A percentile compares a stretch with the other conserved stretches of the same genome.
Evolutionary conservation across 192 early-diverging fungal species (phyloP).

Genomic region (Kickxella alabastrina): DNA sequence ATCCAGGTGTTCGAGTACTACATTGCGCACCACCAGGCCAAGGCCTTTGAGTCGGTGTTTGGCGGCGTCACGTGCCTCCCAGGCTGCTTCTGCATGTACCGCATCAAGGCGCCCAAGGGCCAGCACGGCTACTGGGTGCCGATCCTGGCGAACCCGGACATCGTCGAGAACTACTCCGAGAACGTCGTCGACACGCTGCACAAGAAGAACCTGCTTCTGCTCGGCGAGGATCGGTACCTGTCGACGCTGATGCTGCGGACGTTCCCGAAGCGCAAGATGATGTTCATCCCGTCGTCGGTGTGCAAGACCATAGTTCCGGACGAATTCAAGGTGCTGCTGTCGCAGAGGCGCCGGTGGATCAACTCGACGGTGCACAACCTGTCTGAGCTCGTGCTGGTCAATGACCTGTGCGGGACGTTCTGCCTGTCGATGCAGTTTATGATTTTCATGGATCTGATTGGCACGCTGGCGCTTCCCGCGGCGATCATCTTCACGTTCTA

Average conservation of each 20-base stretch:
- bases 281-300: constrained; percentile 89
- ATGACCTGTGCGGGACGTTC: constrained; percentile 84
- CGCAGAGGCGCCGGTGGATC: constrained; percentile 91
- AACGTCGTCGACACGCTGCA: constrained; percentile 85
- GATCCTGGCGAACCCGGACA: constrained; percentile 77
- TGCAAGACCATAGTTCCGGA: constrained; percentile 91
- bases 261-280: constrained; percentile 92
- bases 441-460: constrained; percentile 90
- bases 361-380: constrained; percentile 93
- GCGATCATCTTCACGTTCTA: constrained; percentile 87
- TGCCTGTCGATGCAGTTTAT: constrained; percentile 95
- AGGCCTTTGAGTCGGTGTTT: constrained; percentile 84
- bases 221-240: constrained; percentile 96
- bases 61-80: constrained; percentile 81
- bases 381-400: constrained; percentile 74
- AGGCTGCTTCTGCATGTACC: constrained; percentile 85
- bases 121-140: constrained; percentile 76
- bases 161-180: constrained; percentile 81
- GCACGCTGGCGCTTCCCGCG: constrained; percentile 88
- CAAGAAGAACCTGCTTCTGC: constrained; percentile 87
- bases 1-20: constrained; percentile 89
- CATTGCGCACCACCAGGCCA: constrained; percentile 76
- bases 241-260: constrained; percentile 90
- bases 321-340: constrained; percentile 76
- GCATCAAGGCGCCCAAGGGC: constrained; percentile 79